Evolutionary conservation across 139 green algal genomes (phyloP).

Genomic region (Volvox africanus): DNA sequence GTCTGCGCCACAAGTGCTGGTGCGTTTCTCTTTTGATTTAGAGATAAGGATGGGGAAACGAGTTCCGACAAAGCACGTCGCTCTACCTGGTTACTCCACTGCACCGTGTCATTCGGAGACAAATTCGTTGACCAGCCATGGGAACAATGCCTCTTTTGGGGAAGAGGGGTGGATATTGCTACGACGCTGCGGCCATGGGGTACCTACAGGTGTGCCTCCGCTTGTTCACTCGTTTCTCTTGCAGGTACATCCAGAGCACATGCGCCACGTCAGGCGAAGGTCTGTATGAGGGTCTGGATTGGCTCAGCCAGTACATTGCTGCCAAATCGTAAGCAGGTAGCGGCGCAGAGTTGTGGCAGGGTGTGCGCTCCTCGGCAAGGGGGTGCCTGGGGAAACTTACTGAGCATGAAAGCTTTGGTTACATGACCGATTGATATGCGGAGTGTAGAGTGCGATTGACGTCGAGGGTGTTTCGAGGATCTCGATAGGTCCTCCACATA

Average conservation of each 20-base stretch:
- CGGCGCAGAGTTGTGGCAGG: not conserved
- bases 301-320: conserved; percentile 71
- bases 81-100: no score
- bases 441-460: not conserved
- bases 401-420: not conserved
- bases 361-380: not conserved
- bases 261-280: conserved; percentile 92
- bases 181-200: no score
- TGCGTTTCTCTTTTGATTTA: conserved; percentile 49
- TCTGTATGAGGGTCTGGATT: conserved; percentile 97
- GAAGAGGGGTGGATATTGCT: no score
- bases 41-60: no score
- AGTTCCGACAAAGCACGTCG: no score
- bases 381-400: not conserved
- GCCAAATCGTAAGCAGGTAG: conserved; percentile 14
- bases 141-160: no score
- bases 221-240: no score
- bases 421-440: not conserved
- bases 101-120: no score
- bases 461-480: not conserved
- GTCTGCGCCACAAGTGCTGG: conserved; percentile 96
- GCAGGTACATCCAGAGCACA: conserved; percentile 95
- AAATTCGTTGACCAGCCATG: no score
- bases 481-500: not conserved
- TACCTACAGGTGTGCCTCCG: no score